Evolutionary conservation across 1,139 yeast species (phyloP), one percentile per base, ranked within the genome.

Genomic region (Sugiyamaella paludigena): DNA sequence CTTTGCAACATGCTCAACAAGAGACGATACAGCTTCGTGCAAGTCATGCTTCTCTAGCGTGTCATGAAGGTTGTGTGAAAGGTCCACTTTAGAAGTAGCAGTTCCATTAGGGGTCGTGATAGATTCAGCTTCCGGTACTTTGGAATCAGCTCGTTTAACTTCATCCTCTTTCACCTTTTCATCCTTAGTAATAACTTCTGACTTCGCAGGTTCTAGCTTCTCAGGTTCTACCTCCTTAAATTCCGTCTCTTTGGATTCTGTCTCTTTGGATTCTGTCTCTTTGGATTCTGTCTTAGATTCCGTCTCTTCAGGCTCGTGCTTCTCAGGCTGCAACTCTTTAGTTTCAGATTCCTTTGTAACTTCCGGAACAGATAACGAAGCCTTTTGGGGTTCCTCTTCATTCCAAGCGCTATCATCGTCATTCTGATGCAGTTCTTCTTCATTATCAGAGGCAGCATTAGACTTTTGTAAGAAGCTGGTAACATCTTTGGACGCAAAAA

Each of bases 381-480:
- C 5, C 24, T 19, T 19, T 5, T 19, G 24, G 5, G 51, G 40
- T 54, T 57, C 63, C 19, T 57, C 62, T 7, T 52, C 50, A 27
- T 57, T 52, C 69, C 69, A 65, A 4, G 62, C 56, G 34, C 64
- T 57, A 37, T 56, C 60, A 16, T 59, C 58, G 19, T 43, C 51
- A 31, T 45, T 41, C 8, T 47, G 48, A n/a, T 55, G 51, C 29
- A 47, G 62, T 36, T 63, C 61, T 12, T 68, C 57, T 34, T 67
- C 69, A 13, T 70, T 75, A 2, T 77, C 81, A n/a, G 79, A 83
- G 13, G 73, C 60, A 38, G 65, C 66, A 16, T 71, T 71, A 4
- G 82, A 81, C 58, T 80, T 82, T 52, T 75, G 68, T 37, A 83
- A 61, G 54, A 83, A 65, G 16, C 70, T 66, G 49, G 72, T 69